Base-by-base conservation (phyloP, 2,329 filamentous ascomycete genomes). In the Taxawa tesnikishii region DNA sequence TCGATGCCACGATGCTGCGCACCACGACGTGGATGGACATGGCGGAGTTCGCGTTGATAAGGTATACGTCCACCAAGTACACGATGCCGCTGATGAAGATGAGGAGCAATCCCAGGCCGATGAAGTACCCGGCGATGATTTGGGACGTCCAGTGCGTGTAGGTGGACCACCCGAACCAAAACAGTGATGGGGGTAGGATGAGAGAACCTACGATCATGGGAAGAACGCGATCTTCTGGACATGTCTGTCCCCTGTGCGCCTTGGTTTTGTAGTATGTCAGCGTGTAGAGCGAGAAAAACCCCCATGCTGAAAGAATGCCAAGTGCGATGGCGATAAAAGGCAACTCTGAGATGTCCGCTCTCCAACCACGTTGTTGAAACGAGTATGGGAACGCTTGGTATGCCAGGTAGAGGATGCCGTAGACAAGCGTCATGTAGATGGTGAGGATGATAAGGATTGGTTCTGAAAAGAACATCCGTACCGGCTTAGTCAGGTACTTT, bases 121-220 rank as follows among this genome's bases (percentile, higher is more conserved):
- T 60, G 6, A 54, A 54, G 5, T 56, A 47, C 4, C 59, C 56
- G 2, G 56, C 49, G 3, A 63, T 37, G 15, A 62, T 55, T 37
- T 62, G 59, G 2, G 53, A 51, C 8, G 59, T 55, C 54, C 56
- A 61, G 59, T 62, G 36, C 55, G 55, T 6, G 34, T 57, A 53
- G 4, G 51, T 49, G 50, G 53, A 29, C 65, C 64, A 70, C 1
- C 58, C 63, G 37, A 70, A 70, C 63, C 62, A 66, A 40, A 70
- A 67, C 15, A 71, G 48, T 1, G 63, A 61, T 6, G 56, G 50
- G 2, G 63, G 59, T 1, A 64, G 47, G 3, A 68, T 52, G 10
- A 70, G 37, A 4, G 64, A 58, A 3, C 65, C 70, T 7, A 66
- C 42, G 41, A 76, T 71, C 40, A 64, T 58, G 0, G 62, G 60